Percentiles rank a stretch among this genome's conserved stretches.
Conservation (phyloP, 1,284 basidiomycete species). For the Megacollybia platyphylla region DNA sequence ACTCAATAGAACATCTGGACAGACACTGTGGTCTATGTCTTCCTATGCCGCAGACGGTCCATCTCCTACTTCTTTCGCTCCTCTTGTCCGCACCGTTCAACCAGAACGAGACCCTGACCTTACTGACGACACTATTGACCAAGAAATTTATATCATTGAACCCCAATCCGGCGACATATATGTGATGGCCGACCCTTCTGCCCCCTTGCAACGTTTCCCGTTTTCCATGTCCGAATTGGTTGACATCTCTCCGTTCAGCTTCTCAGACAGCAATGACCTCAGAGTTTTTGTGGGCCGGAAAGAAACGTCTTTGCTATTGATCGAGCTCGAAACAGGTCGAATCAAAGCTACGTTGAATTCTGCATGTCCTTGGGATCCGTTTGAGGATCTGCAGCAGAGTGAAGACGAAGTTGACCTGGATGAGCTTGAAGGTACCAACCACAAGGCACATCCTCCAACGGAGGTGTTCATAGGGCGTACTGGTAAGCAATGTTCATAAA, state of each 20-base stretch:
- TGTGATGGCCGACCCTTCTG: constrained; percentile 52
- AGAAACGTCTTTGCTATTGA: constrained; percentile 67
- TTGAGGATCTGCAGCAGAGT: constrained; percentile 37
- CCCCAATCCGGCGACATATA: constrained; percentile 87
- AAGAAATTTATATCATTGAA: constrained; percentile 83
- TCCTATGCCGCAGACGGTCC: constrained; percentile 28
- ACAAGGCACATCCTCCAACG: constrained; percentile 18
- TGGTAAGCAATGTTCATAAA: constrained; percentile 34
- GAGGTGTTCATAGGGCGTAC: constrained; percentile 75
- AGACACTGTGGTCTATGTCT: constrained; percentile 72
- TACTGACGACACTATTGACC: constrained; percentile 37
- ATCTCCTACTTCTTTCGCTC: constrained; percentile 42
- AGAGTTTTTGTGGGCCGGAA: constrained; percentile 79
- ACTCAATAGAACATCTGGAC: constrained; percentile 69
- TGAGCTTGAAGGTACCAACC: constrained; percentile 50
- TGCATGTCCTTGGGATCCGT: constrained; percentile 66
- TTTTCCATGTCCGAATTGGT: constrained; percentile 81
- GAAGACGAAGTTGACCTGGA: constrained; percentile 44
- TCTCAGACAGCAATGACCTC: constrained; percentile 49
- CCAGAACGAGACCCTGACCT: constrained; percentile 39
- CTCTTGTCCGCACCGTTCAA: constrained; percentile 62
- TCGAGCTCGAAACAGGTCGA: constrained; percentile 75
- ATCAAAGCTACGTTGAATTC: constrained; percentile 70
- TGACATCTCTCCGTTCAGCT: constrained; percentile 76
- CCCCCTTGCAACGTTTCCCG: constrained; percentile 69